Evolutionary conservation across 140 eudicot genomes (phyloP), one percentile per base, ranked within the genome.

Genomic region (Senecio squalidus): DNA sequence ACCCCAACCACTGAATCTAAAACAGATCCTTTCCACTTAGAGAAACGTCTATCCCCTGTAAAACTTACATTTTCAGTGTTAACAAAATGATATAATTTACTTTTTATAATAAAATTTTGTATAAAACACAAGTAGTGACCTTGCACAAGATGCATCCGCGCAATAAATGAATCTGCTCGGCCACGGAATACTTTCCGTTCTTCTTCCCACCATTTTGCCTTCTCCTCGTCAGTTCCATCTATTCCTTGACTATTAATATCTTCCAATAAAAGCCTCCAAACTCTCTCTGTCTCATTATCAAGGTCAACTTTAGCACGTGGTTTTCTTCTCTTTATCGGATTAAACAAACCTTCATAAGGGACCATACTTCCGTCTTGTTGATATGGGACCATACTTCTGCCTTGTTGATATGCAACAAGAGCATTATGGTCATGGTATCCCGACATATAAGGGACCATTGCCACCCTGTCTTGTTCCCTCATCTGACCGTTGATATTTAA

Each of bases 111-210:
- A n/a, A n/a, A n/a, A n/a, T n/a, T n/a, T n/a, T n/a, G n/a, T n/a
- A n/a, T n/a, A n/a, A n/a, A n/a, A 24, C 24, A 29, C 24, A 60
- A 55, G n/a, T 17, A 7, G 11, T 64, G 24, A 85, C 99, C 99
- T 88, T 93, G 99, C 20, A 93, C 89, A 47, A 93, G 96, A 80
- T 81, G 99, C 99, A 93, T 93, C 63, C 99, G 91, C 40, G 96
- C 95, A 21, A 93, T 88, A 62, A 93, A 93, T 25, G 99, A 93
- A 57, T 84, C 93, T 25, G 90, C 89, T 41, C 99, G 71, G 44
- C 94, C 96, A 41, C 71, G 79, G 58, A 93, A 93, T 8, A 88
- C 85, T 70, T 80, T 69, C 38, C 99, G 77, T 74, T 93, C 96
- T 64, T 88, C 89, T 66, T 93, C 96, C 99, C 99, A 93, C 99